Conservation (phyloP, 2,329 filamentous ascomycete species). For the Penicillium sp. region DNA sequence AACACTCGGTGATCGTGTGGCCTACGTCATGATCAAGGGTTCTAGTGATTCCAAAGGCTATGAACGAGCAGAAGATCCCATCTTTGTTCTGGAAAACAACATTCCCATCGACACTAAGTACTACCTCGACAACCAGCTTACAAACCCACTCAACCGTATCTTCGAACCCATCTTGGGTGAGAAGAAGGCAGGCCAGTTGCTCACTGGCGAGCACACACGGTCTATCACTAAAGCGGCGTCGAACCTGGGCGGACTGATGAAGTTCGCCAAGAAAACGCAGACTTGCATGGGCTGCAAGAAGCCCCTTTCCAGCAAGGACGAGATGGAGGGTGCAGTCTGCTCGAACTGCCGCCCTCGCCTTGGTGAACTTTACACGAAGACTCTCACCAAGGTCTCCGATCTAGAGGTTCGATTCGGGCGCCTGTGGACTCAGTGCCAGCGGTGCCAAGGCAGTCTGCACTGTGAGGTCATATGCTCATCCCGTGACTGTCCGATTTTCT, state of each 20-base stretch:
- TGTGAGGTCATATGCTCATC: constrained; percentile 97
- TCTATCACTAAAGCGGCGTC: constrained; percentile 90
- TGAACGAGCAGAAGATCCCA: constrained; percentile 94
- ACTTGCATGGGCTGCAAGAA: constrained; percentile 99
- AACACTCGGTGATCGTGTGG: constrained; percentile 88
- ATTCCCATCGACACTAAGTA: constrained; percentile 97
- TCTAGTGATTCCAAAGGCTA: constrained; percentile 89
- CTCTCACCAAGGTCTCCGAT: constrained; percentile 82
- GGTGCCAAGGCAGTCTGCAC: constrained; percentile 96
- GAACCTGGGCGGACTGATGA: constrained; percentile 91
- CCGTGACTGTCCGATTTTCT: constrained; percentile 97
- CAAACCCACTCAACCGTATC: constrained; percentile 90
- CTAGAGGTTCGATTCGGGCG: constrained; percentile 89
- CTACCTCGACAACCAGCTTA: constrained; percentile 96
- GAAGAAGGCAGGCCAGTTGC: constrained; percentile 79
- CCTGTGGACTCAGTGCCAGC: constrained; percentile 96
- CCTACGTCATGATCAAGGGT: constrained; percentile 96
- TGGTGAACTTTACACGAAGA: constrained; percentile 91
- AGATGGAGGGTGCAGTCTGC: constrained; percentile 84
- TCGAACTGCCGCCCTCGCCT: constrained; percentile 79
- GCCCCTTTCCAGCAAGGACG: constrained; percentile 75
- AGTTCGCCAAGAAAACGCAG: constrained; percentile 95
- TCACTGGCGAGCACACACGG: constrained; percentile 93
- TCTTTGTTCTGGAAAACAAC: constrained; percentile 96
- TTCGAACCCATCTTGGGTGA: constrained; percentile 97